Conservation (phyloP, 2,329 filamentous ascomycete species). For the Juglanconis oblonga region DNA sequence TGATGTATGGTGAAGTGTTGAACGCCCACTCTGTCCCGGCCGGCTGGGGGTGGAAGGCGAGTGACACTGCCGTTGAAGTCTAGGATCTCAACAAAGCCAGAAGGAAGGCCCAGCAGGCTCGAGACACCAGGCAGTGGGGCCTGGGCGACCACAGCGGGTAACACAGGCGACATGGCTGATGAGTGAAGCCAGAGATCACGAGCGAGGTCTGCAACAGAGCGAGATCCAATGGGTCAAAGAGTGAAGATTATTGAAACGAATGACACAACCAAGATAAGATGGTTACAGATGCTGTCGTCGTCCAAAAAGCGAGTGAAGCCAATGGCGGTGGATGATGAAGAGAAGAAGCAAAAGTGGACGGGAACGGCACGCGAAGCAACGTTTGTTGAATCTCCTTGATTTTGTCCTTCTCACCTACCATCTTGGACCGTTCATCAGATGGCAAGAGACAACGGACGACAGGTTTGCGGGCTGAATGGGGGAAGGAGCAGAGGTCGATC, state of each 20-base stretch:
- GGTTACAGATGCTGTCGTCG: conserved; percentile 1
- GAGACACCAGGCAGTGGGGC: conserved; percentile 1
- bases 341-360: background rate
- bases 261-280: conserved; percentile 7
- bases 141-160: background rate
- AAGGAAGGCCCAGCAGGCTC: background rate
- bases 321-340: background rate
- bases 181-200: background rate
- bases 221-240: background rate
- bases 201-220: background rate
- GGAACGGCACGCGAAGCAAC: background rate
- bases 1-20: background rate
- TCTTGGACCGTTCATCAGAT: no score
- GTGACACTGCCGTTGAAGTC: conserved; percentile 6
- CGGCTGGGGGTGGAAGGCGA: background rate
- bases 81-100: background rate
- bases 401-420: no score
- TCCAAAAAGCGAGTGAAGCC: conserved; percentile 8
- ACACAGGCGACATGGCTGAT: conserved; percentile 11
- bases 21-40: conserved; percentile 1
- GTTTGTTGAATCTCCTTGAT: background rate
- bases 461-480: no score
- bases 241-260: background rate
- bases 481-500: no score
- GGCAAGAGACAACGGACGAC: no score